Base-by-base conservation (phyloP, 1,284 basidiomycete genomes). In the Malassezia sp. region DNA sequence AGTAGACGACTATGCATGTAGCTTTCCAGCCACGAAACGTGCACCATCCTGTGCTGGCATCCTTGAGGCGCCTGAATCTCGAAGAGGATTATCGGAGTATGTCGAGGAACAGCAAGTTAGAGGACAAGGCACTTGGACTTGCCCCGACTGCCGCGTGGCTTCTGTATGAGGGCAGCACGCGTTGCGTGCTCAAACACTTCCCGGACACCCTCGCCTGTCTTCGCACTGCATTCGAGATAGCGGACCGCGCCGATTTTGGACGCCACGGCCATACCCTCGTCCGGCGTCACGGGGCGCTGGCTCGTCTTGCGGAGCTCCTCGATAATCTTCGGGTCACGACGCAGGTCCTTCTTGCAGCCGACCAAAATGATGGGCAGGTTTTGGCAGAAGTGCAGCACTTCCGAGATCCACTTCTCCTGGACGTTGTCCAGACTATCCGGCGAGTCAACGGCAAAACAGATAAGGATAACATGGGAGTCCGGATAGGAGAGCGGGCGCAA, bases 351-450 rank as follows among this genome's bases (percentile, higher is more conserved):
- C 78, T 91, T 91, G 77, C 85, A 89, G 6, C 84, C 87, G 53
- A 91, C 85, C 45, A 91, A 81, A 67, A 90, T 82, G 74, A 88
- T 81, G 45, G 87, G 87, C 32, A 88, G 75, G 51, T 81, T 81
- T 37, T 81, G 77, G 71, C 87, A 90, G 75, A 90, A 91, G 73
- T 91, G 87, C 74, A 84, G 80, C 38, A 91, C 87, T 71, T 91
- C 87, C 12, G 86, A 85, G 64, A 87, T 85, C 87, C 87, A 91
- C 84, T 90, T 91, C 75, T 90, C 87, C 75, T 90, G 84, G 27
- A 91, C 85, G 76, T 91, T 91, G 74, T 89, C 87, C 54, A 91
- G 75, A 41, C 85, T 88, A 71, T 88, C 85, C 27, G 88, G 87
- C 45, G 82, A 85, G 75, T 91, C 87, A 56, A 90, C 80, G 32